A percentile compares a stretch with the other conserved stretches of the same genome.
Conservation (phyloP, 257 asterid genomes). For the Fraxinus pennsylvanica region DNA sequence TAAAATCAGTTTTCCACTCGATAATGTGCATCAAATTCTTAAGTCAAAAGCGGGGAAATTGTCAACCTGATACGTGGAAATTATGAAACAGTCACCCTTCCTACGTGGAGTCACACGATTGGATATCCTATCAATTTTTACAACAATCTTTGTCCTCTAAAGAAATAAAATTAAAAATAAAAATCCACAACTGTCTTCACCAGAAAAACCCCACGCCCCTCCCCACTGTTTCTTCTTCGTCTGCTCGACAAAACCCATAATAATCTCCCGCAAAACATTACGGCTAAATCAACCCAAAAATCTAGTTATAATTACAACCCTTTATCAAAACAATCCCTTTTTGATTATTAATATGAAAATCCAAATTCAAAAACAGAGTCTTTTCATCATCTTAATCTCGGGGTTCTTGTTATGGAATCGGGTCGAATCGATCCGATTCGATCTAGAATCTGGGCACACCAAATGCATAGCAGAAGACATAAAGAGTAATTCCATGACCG, state of each 20-base stretch:
- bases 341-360: slow-evolving; percentile 31
- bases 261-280: slow-evolving; percentile 5
- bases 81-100: slow-evolving; percentile 10
- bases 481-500: slow-evolving; percentile 86
- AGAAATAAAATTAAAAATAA: background rate
- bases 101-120: slow-evolving; percentile 32
- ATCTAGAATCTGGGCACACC: slow-evolving; percentile 78
- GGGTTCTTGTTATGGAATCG: slow-evolving; percentile 45
- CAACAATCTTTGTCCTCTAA: slow-evolving; percentile 32
- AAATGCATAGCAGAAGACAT: slow-evolving; percentile 96
- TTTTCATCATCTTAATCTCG: slow-evolving; percentile 40
- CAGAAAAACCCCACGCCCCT: background rate
- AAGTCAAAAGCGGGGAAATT: background rate
- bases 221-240: slow-evolving; percentile 16
- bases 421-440: slow-evolving; percentile 78
- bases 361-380: slow-evolving; percentile 33
- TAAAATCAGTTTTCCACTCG: too few species aligned
- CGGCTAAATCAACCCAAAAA: slow-evolving; percentile 22
- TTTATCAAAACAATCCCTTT: background rate
- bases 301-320: background rate
- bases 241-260: background rate
- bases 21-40: too few species aligned
- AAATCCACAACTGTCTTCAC: slow-evolving; percentile 14
- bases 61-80: background rate
- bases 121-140: slow-evolving; percentile 22